Evolutionary conservation across 768 basidiomycete genomes (phyloP), one percentile per base, ranked within the genome.

Genomic region (Auriscalpium orientale): DNA sequence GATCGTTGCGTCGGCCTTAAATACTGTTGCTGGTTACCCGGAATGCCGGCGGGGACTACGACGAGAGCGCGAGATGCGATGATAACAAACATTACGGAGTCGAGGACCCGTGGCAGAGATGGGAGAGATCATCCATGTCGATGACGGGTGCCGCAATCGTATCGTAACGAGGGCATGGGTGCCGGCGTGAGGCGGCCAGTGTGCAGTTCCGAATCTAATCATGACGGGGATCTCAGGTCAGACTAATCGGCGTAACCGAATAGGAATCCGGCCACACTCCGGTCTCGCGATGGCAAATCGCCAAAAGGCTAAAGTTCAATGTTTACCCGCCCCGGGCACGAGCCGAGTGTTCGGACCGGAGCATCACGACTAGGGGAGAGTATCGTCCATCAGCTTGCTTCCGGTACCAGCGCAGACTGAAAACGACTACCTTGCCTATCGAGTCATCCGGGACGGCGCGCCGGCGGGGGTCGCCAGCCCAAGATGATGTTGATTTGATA

Each of bases 241-340:
- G 49, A 28, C 47, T 15, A 58, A 58, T 38, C 56, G 56, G 56
- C 58, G 57, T 43, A 47, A 21, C 43, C 43, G 38, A 49, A 61
- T 59, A 51, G 22, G 60, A 35, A 53, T 53, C 60, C 58, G 55
- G 55, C 22, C 52, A 37, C 53, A 54, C 50, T 45, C 45, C 58
- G 53, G 58, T 28, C 40, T 49, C 51, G 49, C 34, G 56, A 59
- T 57, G 58, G 60, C 47, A 61, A 61, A 54, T 62, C 58, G 61
- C 61, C 61, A 62, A 62, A 62, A 62, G 58, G 61, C 15, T 61
- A 61, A 61, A 52, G 44, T 53, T 48, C 50, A 56, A 56, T 53
- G 50, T 58, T 56, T 54, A 59, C 52, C 53, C 56, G 28, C 46
- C 35, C 34, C 4, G 38, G 55, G 33, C 47, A 36, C 38, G 54